A percentile compares a stretch with the other conserved stretches of the same genome.
Evolutionary conservation across 805 yeast species (phyloP).

Genomic region (Ogataea parapolymorpha): DNA sequence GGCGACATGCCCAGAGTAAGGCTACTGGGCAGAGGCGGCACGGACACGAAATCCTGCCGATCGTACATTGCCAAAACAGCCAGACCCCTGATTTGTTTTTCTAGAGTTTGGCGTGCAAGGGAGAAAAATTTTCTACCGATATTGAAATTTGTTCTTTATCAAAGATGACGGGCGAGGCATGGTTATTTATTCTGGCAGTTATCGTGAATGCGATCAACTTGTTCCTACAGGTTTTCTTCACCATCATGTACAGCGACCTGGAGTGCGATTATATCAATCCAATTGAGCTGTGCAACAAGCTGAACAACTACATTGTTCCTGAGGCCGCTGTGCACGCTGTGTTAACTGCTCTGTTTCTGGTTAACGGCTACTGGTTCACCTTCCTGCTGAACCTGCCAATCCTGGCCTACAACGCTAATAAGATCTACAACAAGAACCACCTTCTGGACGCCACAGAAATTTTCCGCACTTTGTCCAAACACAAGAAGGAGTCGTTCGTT

Average conservation of each 20-base stretch:
- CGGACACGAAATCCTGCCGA: slow-evolving; percentile 7
- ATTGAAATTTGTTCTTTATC: slow-evolving; percentile 11
- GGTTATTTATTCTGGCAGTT: slow-evolving; percentile 74
- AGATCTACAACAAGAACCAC: slow-evolving; percentile 75
- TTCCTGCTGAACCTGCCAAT: slow-evolving; percentile 81
- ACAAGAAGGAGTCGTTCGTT: slow-evolving; percentile 87
- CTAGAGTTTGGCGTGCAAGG: slow-evolving; percentile 6
- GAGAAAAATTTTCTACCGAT: slow-evolving; percentile 5
- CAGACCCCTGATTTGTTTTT: neutral
- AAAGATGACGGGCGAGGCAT: slow-evolving; percentile 32
- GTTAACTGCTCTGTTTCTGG: slow-evolving; percentile 63
- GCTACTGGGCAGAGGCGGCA: neutral
- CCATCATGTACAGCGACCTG: slow-evolving; percentile 91
- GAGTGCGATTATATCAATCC: slow-evolving; percentile 98
- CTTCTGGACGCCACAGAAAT: slow-evolving; percentile 95
- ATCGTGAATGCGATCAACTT: slow-evolving; percentile 81
- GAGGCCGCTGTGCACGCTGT: slow-evolving; percentile 83
- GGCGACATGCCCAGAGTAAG: slow-evolving; percentile 19
- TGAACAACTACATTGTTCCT: slow-evolving; percentile 85
- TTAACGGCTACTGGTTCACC: slow-evolving; percentile 91
- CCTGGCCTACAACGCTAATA: slow-evolving; percentile 77
- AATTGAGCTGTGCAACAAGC: slow-evolving; percentile 88
- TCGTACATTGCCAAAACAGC: neutral
- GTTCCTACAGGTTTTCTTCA: slow-evolving; percentile 90
- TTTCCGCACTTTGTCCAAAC: slow-evolving; percentile 88